A percentile compares a stretch with the other conserved stretches of the same genome.
Evolutionary conservation across 2,329 filamentous ascomycete species (phyloP).

Genomic region (Scytalidium lignicola): DNA sequence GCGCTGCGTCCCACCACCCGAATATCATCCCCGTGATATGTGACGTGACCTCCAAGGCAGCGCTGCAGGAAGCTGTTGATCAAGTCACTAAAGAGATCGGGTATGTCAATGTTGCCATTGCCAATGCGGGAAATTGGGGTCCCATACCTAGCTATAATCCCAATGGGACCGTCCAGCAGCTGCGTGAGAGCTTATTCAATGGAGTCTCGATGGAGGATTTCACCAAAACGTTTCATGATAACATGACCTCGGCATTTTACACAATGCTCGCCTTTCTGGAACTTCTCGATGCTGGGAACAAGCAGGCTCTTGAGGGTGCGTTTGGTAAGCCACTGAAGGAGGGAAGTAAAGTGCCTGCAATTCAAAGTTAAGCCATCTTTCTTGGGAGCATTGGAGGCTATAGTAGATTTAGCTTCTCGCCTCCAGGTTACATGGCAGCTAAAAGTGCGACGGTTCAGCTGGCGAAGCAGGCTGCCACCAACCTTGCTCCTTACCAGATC

Average conservation of each 20-base stretch:
- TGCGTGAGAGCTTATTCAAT: constrained; percentile 54
- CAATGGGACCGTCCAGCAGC: constrained; percentile 31
- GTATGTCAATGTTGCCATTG: constrained; percentile 55
- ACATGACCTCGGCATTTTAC: constrained; percentile 63
- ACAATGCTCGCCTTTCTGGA: constrained; percentile 64
- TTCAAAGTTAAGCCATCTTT: constrained; percentile 59
- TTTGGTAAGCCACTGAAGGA: too few relatives aligned
- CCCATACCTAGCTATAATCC: constrained; percentile 27
- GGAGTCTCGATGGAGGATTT: constrained; percentile 58
- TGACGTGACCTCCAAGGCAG: constrained; percentile 58
- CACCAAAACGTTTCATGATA: constrained; percentile 54
- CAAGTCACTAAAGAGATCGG: constrained; percentile 49
- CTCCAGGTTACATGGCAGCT: constrained; percentile 72
- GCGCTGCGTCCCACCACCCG: constrained; percentile 31
- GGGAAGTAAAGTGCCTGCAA: constrained; percentile 26
- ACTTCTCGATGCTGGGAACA: constrained; percentile 59
- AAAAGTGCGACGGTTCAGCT: constrained; percentile 70
- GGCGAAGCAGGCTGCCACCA: constrained; percentile 62
- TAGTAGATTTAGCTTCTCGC: constrained; percentile 66
- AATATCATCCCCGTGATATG: constrained; percentile 30
- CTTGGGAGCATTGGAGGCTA: constrained; percentile 69
- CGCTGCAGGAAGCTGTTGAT: constrained; percentile 50
- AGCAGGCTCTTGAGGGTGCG: constrained; percentile 50
- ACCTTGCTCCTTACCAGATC: constrained; percentile 57
- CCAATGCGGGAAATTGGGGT: constrained; percentile 53